phyloP scores from a whole-genome alignment of 2,329 filamentous ascomycete genomes.

The Sclerotinia minor region DNA sequence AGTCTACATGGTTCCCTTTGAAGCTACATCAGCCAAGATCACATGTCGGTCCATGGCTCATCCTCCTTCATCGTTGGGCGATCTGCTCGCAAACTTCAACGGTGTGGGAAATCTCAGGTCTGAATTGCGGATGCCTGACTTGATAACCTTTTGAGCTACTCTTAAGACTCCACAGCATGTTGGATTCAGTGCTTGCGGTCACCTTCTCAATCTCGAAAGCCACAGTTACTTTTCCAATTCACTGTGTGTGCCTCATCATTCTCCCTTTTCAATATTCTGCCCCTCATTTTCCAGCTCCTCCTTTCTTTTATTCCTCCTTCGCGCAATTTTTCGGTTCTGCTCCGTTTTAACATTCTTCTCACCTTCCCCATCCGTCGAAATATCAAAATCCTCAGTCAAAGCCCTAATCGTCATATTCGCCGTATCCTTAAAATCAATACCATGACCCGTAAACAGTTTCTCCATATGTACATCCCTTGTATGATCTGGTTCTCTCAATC shows the following conservation, averaged over 20 bases:
- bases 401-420: conserved; percentile 16
- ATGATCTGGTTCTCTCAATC: not conserved
- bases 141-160: too few species aligned
- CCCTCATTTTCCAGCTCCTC: not conserved
- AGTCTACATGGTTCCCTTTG: not conserved
- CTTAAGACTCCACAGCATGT: not conserved
- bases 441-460: not conserved
- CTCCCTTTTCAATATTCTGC: not conserved
- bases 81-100: too few species aligned
- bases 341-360: not conserved
- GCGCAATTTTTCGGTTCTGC: not conserved
- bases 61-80: not conserved
- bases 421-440: conserved; percentile 7
- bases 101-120: not conserved
- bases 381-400: conserved; percentile 16
- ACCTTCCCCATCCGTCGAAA: conserved; percentile 13
- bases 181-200: not conserved
- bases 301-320: not conserved
- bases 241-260: not conserved
- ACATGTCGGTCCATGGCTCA: too few species aligned
- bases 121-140: not conserved
- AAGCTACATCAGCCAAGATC: not conserved
- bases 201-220: too few species aligned
- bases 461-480: conserved; percentile 11
- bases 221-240: not conserved